Evolutionary conservation across 805 yeast species (phyloP).

Genomic region (Metschnikowia cubensis): DNA sequence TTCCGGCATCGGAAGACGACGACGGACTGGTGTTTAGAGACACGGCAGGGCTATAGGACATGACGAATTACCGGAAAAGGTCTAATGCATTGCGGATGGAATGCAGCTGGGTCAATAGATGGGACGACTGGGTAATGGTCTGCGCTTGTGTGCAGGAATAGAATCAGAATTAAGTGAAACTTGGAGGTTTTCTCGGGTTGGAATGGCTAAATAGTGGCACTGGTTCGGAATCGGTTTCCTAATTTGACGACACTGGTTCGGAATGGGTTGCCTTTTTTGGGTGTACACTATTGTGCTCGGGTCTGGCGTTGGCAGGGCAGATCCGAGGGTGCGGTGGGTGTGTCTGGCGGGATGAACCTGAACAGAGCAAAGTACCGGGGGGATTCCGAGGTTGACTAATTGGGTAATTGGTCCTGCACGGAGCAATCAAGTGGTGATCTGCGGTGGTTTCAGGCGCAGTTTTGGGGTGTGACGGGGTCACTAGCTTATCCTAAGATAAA

Average conservation of each 20-base stretch:
- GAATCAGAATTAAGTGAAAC: no score
- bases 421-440: background rate
- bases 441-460: background rate
- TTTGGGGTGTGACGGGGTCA: background rate
- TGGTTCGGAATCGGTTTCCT: no score
- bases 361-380: no score
- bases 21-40: background rate
- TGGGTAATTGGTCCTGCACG: background rate
- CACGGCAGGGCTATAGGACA: background rate
- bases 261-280: no score
- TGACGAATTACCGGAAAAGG: background rate
- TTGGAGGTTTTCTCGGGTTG: no score
- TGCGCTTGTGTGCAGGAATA: no score
- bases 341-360: no score
- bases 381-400: no score
- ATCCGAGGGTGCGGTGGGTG: background rate
- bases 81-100: background rate
- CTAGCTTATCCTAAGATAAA: constrained; percentile 1
- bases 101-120: background rate
- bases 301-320: background rate
- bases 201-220: no score
- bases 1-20: constrained; percentile 6
- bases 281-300: no score
- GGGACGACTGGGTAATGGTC: background rate
- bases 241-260: no score